These are phyloP conservation scores for Lentinula novae-zelandiae DNA, from an alignment of 1,284 basidiomycete species.

Conservation along the genomic window DNA sequence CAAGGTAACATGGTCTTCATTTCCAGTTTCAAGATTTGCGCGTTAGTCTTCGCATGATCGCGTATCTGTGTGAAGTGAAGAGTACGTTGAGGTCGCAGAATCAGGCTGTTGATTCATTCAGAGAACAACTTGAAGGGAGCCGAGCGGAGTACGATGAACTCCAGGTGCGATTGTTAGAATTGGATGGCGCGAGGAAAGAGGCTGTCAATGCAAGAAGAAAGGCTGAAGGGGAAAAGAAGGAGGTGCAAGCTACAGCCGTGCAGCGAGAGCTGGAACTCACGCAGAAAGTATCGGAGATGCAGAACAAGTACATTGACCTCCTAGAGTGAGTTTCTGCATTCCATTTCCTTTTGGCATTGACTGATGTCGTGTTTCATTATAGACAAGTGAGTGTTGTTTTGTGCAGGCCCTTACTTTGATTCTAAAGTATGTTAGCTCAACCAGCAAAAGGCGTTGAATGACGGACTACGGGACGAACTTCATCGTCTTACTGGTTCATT, in stretches of 20 bases:
- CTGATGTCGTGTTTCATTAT: background rate
- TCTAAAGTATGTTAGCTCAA: background rate
- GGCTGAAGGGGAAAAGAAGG: conserved; percentile 23
- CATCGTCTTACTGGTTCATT: background rate
- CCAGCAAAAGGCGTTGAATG: conserved; percentile 5
- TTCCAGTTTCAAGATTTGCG: conserved; percentile 39
- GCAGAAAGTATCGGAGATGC: conserved; percentile 10
- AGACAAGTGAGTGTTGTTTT: conserved; percentile 2
- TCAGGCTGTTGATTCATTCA: conserved; percentile 16
- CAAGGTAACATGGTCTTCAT: background rate
- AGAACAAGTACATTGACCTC: conserved; percentile 7
- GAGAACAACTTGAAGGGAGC: conserved; percentile 7
- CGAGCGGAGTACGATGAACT: background rate
- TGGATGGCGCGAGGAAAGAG: conserved; percentile 2
- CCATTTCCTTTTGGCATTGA: background rate
- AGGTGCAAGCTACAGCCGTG: conserved; percentile 23
- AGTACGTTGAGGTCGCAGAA: conserved; percentile 26
- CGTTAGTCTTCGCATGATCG: conserved; percentile 34
- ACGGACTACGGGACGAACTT: conserved; percentile 3
- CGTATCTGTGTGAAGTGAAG: conserved; percentile 38
- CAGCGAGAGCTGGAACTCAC: conserved; percentile 10
- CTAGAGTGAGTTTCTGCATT: conserved; percentile 4
- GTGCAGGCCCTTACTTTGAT: background rate
- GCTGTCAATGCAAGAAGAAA: conserved; percentile 1
- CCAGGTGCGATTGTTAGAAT: conserved; percentile 13